These are phyloP conservation scores for Hordeum pubiflorum DNA, from an alignment of 202 grass and related monocot genomes.

Conservation along the genomic window DNA sequence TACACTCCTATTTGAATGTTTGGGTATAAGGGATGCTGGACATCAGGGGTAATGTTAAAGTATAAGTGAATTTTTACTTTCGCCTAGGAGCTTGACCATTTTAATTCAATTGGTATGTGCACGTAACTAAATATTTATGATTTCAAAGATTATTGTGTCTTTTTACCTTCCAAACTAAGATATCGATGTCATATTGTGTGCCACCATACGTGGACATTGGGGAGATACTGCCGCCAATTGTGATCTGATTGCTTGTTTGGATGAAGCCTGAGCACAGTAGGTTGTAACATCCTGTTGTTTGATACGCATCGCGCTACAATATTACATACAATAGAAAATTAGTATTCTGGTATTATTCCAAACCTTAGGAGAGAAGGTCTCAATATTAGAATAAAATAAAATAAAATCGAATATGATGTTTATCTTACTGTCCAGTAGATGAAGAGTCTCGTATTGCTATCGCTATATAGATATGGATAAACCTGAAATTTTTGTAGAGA, in stretches of 20 bases:
- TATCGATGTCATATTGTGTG: slow-evolving; percentile 75
- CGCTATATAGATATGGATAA: slow-evolving; percentile 60
- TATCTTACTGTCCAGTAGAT: slow-evolving; percentile 87
- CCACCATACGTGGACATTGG: slow-evolving; percentile 57
- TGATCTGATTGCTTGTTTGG: slow-evolving; percentile 74
- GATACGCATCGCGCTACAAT: slow-evolving; percentile 71
- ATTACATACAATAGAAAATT: slow-evolving; percentile 27
- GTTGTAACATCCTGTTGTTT: slow-evolving; percentile 88
- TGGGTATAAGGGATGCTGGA: neutral
- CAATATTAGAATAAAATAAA: neutral
- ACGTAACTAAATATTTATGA: neutral
- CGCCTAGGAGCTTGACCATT: too few species aligned
- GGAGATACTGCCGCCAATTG: slow-evolving; percentile 68
- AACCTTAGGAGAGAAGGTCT: slow-evolving; percentile 7
- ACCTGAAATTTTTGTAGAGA: slow-evolving; percentile 48
- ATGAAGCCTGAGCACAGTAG: slow-evolving; percentile 71
- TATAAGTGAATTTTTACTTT: too few species aligned
- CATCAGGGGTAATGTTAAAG: too few species aligned
- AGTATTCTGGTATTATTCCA: neutral
- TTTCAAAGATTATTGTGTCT: slow-evolving; percentile 26
- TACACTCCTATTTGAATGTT: neutral
- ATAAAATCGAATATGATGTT: slow-evolving; percentile 25
- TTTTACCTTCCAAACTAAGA: slow-evolving; percentile 83
- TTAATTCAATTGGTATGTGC: neutral
- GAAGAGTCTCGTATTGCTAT: slow-evolving; percentile 86